These are phyloP conservation scores for Hymenoscyphus scutula DNA, from an alignment of 2,329 filamentous ascomycete species.

Conservation along the genomic window DNA sequence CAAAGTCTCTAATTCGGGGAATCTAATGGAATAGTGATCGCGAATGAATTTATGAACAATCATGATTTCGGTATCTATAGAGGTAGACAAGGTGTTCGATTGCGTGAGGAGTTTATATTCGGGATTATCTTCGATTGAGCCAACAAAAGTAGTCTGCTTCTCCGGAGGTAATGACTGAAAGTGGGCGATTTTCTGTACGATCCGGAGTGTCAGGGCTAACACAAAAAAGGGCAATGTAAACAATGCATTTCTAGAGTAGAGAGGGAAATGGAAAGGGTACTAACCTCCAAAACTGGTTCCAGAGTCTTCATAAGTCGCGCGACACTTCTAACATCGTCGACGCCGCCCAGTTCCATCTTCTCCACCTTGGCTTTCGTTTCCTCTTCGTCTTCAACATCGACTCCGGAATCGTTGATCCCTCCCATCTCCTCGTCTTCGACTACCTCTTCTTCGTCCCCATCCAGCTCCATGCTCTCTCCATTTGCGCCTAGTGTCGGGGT, in stretches of 20 bases:
- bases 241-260: slow-evolving; percentile 39
- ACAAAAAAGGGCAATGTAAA: slow-evolving; percentile 62
- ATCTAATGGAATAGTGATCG: slow-evolving; percentile 91
- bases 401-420: slow-evolving; percentile 41
- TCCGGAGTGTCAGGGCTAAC: slow-evolving; percentile 66
- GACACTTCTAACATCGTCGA: slow-evolving; percentile 77
- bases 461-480: slow-evolving; percentile 52
- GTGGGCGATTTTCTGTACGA: slow-evolving; percentile 72
- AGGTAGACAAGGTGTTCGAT: slow-evolving; percentile 84
- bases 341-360: slow-evolving; percentile 71
- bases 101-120: slow-evolving; percentile 87
- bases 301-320: slow-evolving; percentile 78
- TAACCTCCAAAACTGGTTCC: slow-evolving; percentile 78
- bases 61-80: slow-evolving; percentile 89
- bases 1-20: slow-evolving; percentile 86
- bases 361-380: slow-evolving; percentile 76
- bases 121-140: slow-evolving; percentile 87
- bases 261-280: slow-evolving; percentile 39
- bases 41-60: slow-evolving; percentile 94
- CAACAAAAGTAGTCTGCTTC: slow-evolving; percentile 63
- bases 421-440: slow-evolving; percentile 60
- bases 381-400: slow-evolving; percentile 59
- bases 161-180: slow-evolving; percentile 69
- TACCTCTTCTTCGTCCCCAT: slow-evolving; percentile 58
- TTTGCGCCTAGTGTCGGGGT: slow-evolving; percentile 37